Percentiles rank a stretch among this genome's conserved stretches.
Evolutionary conservation across 2,329 filamentous ascomycete species (phyloP).

Genomic region (Fonsecaea monophora): DNA sequence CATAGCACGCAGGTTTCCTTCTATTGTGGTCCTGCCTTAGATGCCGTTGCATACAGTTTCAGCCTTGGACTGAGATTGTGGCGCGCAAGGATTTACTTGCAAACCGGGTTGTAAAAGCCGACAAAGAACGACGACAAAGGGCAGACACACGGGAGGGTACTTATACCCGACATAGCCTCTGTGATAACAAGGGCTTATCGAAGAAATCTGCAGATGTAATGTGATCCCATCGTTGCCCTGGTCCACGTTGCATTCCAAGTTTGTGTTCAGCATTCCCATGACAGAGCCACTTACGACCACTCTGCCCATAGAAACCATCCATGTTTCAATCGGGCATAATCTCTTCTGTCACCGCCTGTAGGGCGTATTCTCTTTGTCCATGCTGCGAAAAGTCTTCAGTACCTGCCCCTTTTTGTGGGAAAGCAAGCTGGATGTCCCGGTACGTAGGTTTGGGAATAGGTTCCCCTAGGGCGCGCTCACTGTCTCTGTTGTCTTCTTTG

Average conservation of each 20-base stretch:
- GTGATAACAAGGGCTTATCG: neutral
- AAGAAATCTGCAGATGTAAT: neutral
- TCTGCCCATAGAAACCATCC: no score
- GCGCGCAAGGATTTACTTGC: conserved; percentile 5
- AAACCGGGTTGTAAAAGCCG: neutral
- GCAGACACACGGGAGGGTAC: neutral
- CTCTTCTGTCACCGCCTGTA: no score
- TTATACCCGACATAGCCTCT: neutral
- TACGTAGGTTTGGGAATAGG: no score
- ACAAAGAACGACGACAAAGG: neutral
- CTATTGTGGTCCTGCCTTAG: conserved; percentile 15
- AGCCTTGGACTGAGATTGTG: conserved; percentile 17
- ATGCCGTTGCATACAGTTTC: neutral
- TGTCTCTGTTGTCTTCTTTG: no score
- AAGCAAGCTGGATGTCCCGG: no score
- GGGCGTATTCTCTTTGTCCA: no score
- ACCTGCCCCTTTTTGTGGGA: no score
- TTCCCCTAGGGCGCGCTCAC: no score
- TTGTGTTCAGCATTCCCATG: neutral
- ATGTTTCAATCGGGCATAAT: no score
- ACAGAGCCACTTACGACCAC: no score
- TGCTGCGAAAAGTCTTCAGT: no score
- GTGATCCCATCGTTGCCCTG: neutral
- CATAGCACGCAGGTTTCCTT: conserved; percentile 15
- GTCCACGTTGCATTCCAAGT: neutral